Evolutionary conservation across 345 rosid genomes (phyloP), one percentile per base, ranked within the genome.

Genomic region (Nephelium lappaceum): DNA sequence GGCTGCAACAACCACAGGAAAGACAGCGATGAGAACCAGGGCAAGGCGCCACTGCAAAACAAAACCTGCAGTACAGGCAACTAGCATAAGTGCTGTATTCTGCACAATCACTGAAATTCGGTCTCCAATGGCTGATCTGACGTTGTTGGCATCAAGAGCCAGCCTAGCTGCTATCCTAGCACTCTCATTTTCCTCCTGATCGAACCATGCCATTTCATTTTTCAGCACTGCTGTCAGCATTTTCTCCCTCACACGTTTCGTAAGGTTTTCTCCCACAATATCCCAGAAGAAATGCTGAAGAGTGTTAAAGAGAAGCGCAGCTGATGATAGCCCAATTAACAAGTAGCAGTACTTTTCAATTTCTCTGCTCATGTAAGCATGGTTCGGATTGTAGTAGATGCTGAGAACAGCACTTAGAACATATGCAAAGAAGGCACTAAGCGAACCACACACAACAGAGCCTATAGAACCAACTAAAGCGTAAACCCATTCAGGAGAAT

Each of bases 31-130:
- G 4, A 95, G 97, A 68, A 95, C 97, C 62, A 95, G 96, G 77
- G 99, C 99, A 41, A 95, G 99, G 31, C 99, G 95, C 99, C 99
- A 95, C 72, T 95, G 98, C 87, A 95, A 83, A 80, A 95, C 96
- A 79, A 95, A 95, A 62, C 99, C 98, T 6, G 95, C 98, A 58
- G 98, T 95, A 86, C 99, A 95, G 73, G 99, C 98, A 61, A 95
- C 99, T 1, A 95, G 93, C 97, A 95, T 84, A 74, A 93, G 87
- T 16, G 99, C 95, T 43, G 96, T 93, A 80, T 95, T 95, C 90
- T 95, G 99, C 61, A 95, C 99, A 67, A 95, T 95, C 73, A 95
- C 95, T 0, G 98, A 93, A 67, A 95, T 95, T 55, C 99, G 83
- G 83, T 95, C 99, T 83, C 99, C 99, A 25, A 95, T 95, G 45